phyloP scores from a whole-genome alignment of 2,329 filamentous ascomycete genomes.

The Hysterium pulicare region DNA sequence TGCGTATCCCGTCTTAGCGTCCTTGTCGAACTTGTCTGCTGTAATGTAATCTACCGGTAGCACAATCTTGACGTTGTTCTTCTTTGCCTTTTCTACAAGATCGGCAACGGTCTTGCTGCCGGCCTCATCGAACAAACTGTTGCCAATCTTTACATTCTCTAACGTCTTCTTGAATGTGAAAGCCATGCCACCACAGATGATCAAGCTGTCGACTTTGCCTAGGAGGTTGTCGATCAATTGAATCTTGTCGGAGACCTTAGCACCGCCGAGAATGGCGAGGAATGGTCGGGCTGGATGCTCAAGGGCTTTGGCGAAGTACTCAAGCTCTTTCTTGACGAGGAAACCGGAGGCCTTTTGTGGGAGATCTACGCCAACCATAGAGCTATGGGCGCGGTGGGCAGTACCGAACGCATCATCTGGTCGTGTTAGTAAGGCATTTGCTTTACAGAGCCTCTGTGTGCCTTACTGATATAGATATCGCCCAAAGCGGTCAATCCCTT shows the following conservation, averaged over 20 bases:
- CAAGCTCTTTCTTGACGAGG: conserved; percentile 99
- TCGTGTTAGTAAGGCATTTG: conserved; percentile 17
- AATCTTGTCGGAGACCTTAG: conserved; percentile 99
- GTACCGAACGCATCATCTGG: conserved; percentile 97
- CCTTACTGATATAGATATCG: conserved; percentile 92
- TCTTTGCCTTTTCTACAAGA: conserved; percentile 92
- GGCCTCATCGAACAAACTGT: conserved; percentile 87
- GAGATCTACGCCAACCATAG: conserved; percentile 95
- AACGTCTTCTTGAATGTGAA: conserved; percentile 99
- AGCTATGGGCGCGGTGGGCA: conserved; percentile 96
- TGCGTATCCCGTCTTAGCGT: conserved; percentile 77
- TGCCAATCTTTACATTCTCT: conserved; percentile 82
- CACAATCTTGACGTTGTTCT: conserved; percentile 91
- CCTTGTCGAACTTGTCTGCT: conserved; percentile 86
- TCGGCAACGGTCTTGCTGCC: conserved; percentile 86
- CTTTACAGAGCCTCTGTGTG: background rate
- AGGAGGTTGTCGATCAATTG: conserved; percentile 98
- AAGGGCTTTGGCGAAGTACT: conserved; percentile 97
- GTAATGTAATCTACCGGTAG: conserved; percentile 94
- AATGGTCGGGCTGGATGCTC: conserved; percentile 92
- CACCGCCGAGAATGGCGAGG: conserved; percentile 95
- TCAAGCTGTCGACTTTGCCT: conserved; percentile 93
- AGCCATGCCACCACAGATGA: conserved; percentile 97
- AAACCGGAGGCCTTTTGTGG: conserved; percentile 97
- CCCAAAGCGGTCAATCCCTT: conserved; percentile 92